phyloP scores from a whole-genome alignment of 371 early-diverging fungal species.

The Phascolomyces articulosus region DNA sequence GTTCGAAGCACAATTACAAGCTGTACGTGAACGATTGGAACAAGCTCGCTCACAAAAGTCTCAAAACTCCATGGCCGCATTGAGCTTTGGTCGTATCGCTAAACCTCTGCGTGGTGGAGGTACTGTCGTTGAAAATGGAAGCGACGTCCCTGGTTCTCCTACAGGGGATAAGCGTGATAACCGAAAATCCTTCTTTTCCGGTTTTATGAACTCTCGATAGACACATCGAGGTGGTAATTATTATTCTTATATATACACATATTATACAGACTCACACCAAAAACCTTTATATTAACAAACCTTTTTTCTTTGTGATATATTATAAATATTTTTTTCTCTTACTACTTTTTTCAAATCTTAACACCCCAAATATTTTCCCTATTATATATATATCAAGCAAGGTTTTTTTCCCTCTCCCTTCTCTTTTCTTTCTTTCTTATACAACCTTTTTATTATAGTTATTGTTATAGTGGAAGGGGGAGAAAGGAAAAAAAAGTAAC shows the following conservation, averaged over 20 bases:
- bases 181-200: slow-evolving; percentile 43
- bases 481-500: too few relatives aligned
- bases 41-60: slow-evolving; percentile 70
- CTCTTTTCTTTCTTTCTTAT: background rate
- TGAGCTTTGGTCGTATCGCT: slow-evolving; percentile 88
- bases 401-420: background rate
- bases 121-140: slow-evolving; percentile 31
- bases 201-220: slow-evolving; percentile 34
- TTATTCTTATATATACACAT: background rate
- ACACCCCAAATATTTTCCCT: background rate
- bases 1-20: slow-evolving; percentile 82
- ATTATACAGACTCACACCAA: background rate
- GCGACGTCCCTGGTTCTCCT: slow-evolving; percentile 14
- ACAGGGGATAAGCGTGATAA: slow-evolving; percentile 35
- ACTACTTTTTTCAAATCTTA: too few relatives aligned
- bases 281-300: background rate
- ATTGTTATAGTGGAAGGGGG: background rate
- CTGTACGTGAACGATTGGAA: slow-evolving; percentile 80
- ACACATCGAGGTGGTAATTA: background rate
- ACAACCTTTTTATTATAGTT: background rate
- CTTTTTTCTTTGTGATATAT: background rate
- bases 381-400: slow-evolving; percentile 4
- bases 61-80: slow-evolving; percentile 60
- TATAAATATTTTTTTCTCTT: background rate
- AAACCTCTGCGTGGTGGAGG: slow-evolving; percentile 92